phyloP scores from a whole-genome alignment of 1,139 yeast species.

The Candida mesenterica region DNA sequence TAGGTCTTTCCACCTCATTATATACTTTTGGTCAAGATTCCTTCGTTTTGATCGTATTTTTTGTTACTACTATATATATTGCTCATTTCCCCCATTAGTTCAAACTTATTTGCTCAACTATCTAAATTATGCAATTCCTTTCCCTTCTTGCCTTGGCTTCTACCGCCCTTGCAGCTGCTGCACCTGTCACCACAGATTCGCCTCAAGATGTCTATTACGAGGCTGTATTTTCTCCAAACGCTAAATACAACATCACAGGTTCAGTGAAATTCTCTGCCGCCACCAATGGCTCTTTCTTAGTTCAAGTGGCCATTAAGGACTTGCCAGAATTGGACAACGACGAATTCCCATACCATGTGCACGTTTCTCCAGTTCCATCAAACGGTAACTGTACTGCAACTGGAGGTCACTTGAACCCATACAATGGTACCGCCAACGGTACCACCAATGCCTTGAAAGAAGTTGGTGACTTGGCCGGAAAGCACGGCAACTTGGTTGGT shows the following conservation, averaged over 20 bases:
- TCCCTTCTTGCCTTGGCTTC: neutral
- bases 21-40: too few relatives aligned
- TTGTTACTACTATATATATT: too few relatives aligned
- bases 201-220: conserved; percentile 21
- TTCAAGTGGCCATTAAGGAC: conserved; percentile 29
- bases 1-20: too few relatives aligned
- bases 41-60: too few relatives aligned
- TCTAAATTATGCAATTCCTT: neutral
- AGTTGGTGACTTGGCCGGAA: conserved; percentile 44
- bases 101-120: neutral
- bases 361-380: conserved; percentile 35
- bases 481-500: conserved; percentile 34
- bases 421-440: conserved; percentile 25
- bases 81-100: too few relatives aligned
- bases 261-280: conserved; percentile 29
- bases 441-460: conserved; percentile 23
- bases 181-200: conserved; percentile 27
- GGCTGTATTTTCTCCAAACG: conserved; percentile 21
- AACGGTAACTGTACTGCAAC: conserved; percentile 42
- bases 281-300: conserved; percentile 31
- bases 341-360: conserved; percentile 44
- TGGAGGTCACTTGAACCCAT: conserved; percentile 39
- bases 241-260: conserved; percentile 22
- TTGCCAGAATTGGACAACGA: conserved; percentile 38
- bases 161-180: conserved; percentile 18